phyloP scores from a whole-genome alignment of 2,329 filamentous ascomycete genomes.

The Penicillium occitanis region DNA sequence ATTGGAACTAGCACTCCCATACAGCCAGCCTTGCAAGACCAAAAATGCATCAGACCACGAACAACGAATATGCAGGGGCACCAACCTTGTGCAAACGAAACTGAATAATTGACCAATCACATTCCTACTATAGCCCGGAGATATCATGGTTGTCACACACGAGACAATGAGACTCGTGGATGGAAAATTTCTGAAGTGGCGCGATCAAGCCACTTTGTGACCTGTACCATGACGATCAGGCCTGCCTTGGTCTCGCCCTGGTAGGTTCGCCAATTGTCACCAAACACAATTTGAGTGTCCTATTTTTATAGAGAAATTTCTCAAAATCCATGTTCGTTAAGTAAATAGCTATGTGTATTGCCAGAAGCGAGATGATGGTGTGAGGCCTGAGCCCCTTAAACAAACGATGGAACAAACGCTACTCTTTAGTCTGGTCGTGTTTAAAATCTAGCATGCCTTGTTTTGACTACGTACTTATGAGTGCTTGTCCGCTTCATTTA shows the following conservation, averaged over 20 bases:
- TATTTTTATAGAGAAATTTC: background rate
- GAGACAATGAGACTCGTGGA: background rate
- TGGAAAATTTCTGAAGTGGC: background rate
- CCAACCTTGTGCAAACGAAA: background rate
- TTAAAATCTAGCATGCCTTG: background rate
- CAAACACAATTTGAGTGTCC: background rate
- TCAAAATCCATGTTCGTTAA: background rate
- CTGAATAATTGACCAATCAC: background rate
- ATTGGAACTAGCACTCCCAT: background rate
- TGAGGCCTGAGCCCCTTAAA: background rate
- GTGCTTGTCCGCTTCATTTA: background rate
- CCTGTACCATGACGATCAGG: background rate
- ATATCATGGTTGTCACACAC: background rate
- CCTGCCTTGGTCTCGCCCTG: background rate
- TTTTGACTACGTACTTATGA: background rate
- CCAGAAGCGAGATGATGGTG: background rate
- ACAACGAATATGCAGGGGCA: background rate
- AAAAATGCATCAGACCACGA: background rate
- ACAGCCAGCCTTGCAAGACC: background rate
- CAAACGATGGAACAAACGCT: background rate
- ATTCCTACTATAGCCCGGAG: background rate
- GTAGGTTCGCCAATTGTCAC: background rate
- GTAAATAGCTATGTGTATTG: background rate
- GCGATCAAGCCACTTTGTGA: slow-evolving; percentile 8
- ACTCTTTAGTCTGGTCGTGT: background rate